A percentile compares a stretch with the other conserved stretches of the same genome.
These are phyloP conservation scores for Pestalotiopsis sp. DNA, from an alignment of 2,329 filamentous ascomycete species.

Conservation along the genomic window DNA sequence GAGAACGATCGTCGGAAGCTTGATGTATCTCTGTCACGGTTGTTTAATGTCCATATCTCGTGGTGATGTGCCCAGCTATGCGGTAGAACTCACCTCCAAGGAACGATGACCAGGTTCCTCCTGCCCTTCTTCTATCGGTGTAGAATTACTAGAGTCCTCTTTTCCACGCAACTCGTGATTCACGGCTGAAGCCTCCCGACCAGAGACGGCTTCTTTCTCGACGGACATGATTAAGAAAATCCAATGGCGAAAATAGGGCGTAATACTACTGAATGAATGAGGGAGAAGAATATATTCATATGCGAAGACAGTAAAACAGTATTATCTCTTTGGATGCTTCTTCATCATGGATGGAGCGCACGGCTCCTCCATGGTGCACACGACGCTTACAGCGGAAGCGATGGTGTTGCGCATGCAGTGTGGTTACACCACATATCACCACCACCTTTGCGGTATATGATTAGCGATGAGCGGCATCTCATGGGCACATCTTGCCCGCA, in stretches of 20 bases:
- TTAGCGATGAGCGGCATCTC: background rate
- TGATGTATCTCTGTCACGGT: background rate
- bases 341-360: background rate
- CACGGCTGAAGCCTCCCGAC: background rate
- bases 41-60: background rate
- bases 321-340: background rate
- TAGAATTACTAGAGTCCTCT: background rate
- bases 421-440: background rate
- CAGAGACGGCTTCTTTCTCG: background rate
- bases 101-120: background rate
- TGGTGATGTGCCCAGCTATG: no score
- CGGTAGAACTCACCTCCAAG: background rate
- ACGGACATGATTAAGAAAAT: background rate
- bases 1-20: background rate
- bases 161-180: background rate
- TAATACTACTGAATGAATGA: background rate
- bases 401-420: background rate
- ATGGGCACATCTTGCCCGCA: background rate
- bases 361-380: background rate
- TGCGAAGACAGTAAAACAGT: background rate
- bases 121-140: background rate
- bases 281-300: background rate
- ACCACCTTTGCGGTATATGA: background rate
- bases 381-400: background rate
- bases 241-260: background rate